Base-by-base conservation (phyloP, 179 eudicot genomes). In the Corrigiola litoralis region DNA sequence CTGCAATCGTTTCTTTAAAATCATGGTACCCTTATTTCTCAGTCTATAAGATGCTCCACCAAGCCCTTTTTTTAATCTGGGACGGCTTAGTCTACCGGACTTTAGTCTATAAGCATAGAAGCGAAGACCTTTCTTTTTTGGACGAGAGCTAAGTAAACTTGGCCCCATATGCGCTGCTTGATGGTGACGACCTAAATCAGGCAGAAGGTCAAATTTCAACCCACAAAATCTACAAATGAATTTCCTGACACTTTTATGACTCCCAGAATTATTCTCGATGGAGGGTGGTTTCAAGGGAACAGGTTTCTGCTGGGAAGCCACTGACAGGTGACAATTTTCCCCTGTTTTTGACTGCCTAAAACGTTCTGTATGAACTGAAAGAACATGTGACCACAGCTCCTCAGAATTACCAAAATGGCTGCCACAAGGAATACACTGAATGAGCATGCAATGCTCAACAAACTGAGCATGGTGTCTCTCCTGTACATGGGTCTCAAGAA, bases 101-200 rank as follows among this genome's bases (percentile, higher is more conserved):
- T 94, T 91, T 53, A 94, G 66, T 72, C 85, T 91, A 59, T 86
- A 81, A 8, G 96, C 79, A 75, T 82, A 83, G 62, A 74, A 84
- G 68, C 77, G 90, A 46, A 87, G 72, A 62, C 96, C 88, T 74
- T 82, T 90, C 80, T 78, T 90, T 28, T 78, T 69, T 31, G 78
- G 77, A 40, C 79, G 80, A 55, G 86, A 72, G 32, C 70, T 73
- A 6, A 72, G 67, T 61, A 87, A 64, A 65, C 55, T 75, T 49
- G 87, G 77, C 27, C 82, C 85, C 92, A 81, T 88, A 76, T 94
- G 99, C 71, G 92, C 97, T 66, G 97, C 97, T 77, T 91, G 99
- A 80, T 94, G 97, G 73, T 94, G 99, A 37, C 97, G 94, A n/a
- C 99, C 99, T 59, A 94, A 88, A 71, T 94, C 99, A 44, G 99